Evolutionary conservation across 495 filamentous ascomycete species (phyloP), one percentile per base, ranked within the genome.

Genomic region (Halenospora varia): DNA sequence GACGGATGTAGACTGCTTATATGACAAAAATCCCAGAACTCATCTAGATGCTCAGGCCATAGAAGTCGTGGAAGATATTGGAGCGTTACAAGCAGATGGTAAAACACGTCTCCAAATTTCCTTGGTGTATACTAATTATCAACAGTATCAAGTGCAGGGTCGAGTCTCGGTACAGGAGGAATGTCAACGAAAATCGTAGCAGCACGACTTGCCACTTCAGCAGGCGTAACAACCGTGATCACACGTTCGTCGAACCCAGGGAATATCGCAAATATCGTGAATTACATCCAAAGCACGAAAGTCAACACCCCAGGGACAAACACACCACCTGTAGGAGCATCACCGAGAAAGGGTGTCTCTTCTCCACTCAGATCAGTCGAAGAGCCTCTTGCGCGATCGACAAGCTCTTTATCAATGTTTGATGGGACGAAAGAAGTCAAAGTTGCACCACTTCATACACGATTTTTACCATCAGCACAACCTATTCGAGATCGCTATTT

Each of bases 151-250:
- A 87, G 87, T 20, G 88, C 92, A 35, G 94, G 94, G 10, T 96
- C 91, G 3, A 78, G 85, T 13, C 73, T 98, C 11, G 94, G 94
- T 26, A 98, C 95, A n/a, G 94, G 94, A 11, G 94, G 94, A 40
- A 98, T 98, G 94, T 85, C 87, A 50, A 98, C 94, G 48, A 98
- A 98, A 71, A 96, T 98, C 62, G 89, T 96, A 17, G 94, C 94
- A 26, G 94, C 94, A 35, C 85, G 90, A 48, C 85, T 97, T 22
- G 94, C 92, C 48, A 97, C 90, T 35, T 94, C 91, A 51, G 94
- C 91, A 35, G 94, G 94, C 39, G 95, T 97, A 29, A 98, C 91
- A 2, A 96, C 93, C 1, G 80, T 98, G 60, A 97, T 98, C 62
- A 96, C 94, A 1, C 85, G 86, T 51, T 92, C 89, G 58, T 96